phyloP scores from a whole-genome alignment of 176 grass and related monocot species.

The Hordeum vulgare region DNA sequence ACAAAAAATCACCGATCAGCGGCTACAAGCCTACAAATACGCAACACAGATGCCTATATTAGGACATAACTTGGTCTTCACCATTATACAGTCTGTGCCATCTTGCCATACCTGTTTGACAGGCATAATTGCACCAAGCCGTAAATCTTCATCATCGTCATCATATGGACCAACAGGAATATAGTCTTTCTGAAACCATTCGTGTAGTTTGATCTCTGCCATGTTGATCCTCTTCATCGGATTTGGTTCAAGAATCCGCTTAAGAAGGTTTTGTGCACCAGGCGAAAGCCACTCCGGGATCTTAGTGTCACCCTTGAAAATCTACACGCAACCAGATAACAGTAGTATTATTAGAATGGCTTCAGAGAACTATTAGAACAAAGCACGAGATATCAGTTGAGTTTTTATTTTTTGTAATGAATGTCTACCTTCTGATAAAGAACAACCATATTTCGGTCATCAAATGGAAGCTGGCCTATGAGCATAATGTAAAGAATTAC shows the following conservation, averaged over 20 bases:
- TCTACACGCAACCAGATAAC: slow-evolving; percentile 31
- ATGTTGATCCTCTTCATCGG: slow-evolving; percentile 56
- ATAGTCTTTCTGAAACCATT: slow-evolving; percentile 73
- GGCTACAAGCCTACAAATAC: neutral
- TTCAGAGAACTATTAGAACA: neutral
- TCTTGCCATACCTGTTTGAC: slow-evolving; percentile 46
- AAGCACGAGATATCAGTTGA: neutral
- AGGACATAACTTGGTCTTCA: neutral
- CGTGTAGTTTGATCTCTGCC: slow-evolving; percentile 52
- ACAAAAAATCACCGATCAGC: neutral
- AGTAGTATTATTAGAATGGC: neutral
- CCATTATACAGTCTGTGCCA: neutral
- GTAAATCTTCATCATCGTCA: slow-evolving; percentile 48
- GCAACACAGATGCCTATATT: neutral
- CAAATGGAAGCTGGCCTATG: slow-evolving; percentile 69
- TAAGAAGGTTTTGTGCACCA: slow-evolving; percentile 48
- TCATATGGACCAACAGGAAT: slow-evolving; percentile 40
- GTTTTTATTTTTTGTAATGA: neutral
- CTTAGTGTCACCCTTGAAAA: slow-evolving; percentile 59
- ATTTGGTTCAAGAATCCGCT: slow-evolving; percentile 68
- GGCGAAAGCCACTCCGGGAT: slow-evolving; percentile 61
- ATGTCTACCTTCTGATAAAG: slow-evolving; percentile 86
- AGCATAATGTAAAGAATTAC: slow-evolving; percentile 85
- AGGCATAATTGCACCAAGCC: slow-evolving; percentile 17
- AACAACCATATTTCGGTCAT: slow-evolving; percentile 82